Evolutionary conservation across 1,139 yeast genomes (phyloP).

Genomic region (Protomyces inundatus): DNA sequence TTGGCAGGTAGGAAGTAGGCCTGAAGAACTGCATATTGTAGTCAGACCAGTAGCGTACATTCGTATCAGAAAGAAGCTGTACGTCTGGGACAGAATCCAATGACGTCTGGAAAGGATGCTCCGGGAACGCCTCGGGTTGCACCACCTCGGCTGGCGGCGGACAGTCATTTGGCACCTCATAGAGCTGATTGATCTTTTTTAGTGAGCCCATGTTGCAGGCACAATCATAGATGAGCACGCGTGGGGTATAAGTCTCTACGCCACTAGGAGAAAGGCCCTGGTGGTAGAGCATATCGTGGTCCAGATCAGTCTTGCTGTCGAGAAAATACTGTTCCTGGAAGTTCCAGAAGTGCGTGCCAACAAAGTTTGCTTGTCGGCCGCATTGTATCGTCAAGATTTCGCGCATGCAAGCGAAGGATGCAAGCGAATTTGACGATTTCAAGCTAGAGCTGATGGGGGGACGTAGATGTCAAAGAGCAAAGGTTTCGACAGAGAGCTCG

Average conservation of each 20-base stretch:
- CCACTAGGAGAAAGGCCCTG: slow-evolving; percentile 42
- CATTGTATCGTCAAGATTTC: slow-evolving; percentile 67
- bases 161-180: slow-evolving; percentile 29
- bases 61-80: slow-evolving; percentile 39
- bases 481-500: too few species aligned
- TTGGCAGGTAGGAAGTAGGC: slow-evolving; percentile 53
- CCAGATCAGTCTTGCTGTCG: slow-evolving; percentile 42
- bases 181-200: slow-evolving; percentile 34
- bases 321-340: slow-evolving; percentile 63
- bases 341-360: slow-evolving; percentile 73
- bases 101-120: slow-evolving; percentile 36
- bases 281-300: slow-evolving; percentile 47
- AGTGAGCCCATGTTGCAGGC: slow-evolving; percentile 38
- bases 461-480: too few species aligned
- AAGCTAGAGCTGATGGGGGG: too few species aligned
- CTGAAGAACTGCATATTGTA: slow-evolving; percentile 63
- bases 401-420: slow-evolving; percentile 46
- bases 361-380: slow-evolving; percentile 68
- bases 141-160: slow-evolving; percentile 29
- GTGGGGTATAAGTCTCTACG: slow-evolving; percentile 64
- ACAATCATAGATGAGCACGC: slow-evolving; percentile 69
- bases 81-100: slow-evolving; percentile 42
- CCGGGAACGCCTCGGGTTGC: slow-evolving; percentile 56
- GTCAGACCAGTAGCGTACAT: slow-evolving; percentile 74
- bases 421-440: neutral